phyloP scores from a whole-genome alignment of 169 alveolate species.

The Eimeria sp. region DNA sequence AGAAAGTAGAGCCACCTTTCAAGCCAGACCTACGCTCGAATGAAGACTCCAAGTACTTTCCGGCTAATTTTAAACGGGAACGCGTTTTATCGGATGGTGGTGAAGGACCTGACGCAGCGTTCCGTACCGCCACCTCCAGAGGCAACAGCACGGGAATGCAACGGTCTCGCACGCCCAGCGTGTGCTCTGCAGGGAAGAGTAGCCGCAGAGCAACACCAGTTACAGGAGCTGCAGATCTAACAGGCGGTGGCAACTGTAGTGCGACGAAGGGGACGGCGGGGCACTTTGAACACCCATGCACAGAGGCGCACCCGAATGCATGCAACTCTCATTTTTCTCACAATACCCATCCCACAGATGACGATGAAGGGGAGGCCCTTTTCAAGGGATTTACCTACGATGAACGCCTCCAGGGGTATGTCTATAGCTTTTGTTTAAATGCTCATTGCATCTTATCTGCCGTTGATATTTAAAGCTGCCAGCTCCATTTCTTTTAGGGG shows the following conservation, averaged over 20 bases:
- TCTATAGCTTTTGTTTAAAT: not conserved
- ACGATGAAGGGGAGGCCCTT: conserved; percentile 65
- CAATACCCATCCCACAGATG: conserved; percentile 25
- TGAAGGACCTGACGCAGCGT: conserved; percentile 57
- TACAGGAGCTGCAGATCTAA: conserved; percentile 19
- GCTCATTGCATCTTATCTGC: not conserved
- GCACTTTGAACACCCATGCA: conserved; percentile 17
- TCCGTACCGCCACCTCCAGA: conserved; percentile 7
- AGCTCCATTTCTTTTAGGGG: not conserved
- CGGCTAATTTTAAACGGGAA: conserved; percentile 71
- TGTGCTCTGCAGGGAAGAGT: conserved; percentile 19
- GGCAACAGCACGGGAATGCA: conserved; percentile 7
- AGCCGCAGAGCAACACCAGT: conserved; percentile 29
- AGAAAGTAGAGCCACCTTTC: conserved; percentile 82
- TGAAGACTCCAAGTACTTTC: conserved; percentile 82
- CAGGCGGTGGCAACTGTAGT: conserved; percentile 27
- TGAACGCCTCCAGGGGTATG: conserved; percentile 76
- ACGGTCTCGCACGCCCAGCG: conserved; percentile 47
- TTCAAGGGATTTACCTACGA: conserved; percentile 61
- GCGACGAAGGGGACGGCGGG: conserved; percentile 2
- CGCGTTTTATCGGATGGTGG: conserved; percentile 72
- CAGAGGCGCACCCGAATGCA: conserved; percentile 1
- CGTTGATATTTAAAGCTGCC: not conserved
- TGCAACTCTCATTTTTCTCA: conserved; percentile 6
- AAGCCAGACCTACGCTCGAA: conserved; percentile 71